phyloP scores from a whole-genome alignment of 1,139 yeast genomes.

The Debaryomyces robertsiae region DNA sequence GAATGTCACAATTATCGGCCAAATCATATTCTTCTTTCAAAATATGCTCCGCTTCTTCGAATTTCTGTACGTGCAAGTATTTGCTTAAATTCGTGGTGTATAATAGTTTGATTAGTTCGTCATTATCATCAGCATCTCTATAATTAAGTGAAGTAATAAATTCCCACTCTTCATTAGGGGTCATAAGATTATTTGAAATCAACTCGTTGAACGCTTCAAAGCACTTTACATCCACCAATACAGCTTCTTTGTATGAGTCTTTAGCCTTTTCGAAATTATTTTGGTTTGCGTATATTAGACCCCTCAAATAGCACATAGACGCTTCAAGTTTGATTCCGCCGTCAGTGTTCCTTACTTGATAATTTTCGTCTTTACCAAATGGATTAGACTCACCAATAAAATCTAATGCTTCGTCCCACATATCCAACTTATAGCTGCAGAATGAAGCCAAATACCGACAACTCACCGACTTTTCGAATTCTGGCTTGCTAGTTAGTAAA shows the following conservation, averaged over 20 bases:
- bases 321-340: constrained; percentile 87
- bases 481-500: constrained; percentile 48
- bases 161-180: constrained; percentile 90
- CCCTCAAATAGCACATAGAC: constrained; percentile 83
- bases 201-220: constrained; percentile 90
- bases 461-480: constrained; percentile 53
- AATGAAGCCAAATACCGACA: constrained; percentile 84
- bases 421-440: constrained; percentile 70
- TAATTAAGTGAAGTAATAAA: constrained; percentile 69
- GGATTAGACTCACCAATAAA: constrained; percentile 85
- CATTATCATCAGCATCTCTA: constrained; percentile 74
- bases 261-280: constrained; percentile 87
- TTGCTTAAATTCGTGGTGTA: constrained; percentile 80
- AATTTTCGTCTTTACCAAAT: constrained; percentile 46
- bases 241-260: constrained; percentile 86
- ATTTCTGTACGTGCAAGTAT: constrained; percentile 61
- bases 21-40: constrained; percentile 73
- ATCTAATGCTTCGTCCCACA: constrained; percentile 89
- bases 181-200: constrained; percentile 69
- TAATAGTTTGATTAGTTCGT: constrained; percentile 72
- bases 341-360: constrained; percentile 51
- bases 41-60: constrained; percentile 66
- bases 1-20: constrained; percentile 67
- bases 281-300: constrained; percentile 79
- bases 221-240: constrained; percentile 85